These are phyloP conservation scores for Waltiozyma sp. DNA, from an alignment of 1,139 yeast genomes.

Conservation along the genomic window DNA sequence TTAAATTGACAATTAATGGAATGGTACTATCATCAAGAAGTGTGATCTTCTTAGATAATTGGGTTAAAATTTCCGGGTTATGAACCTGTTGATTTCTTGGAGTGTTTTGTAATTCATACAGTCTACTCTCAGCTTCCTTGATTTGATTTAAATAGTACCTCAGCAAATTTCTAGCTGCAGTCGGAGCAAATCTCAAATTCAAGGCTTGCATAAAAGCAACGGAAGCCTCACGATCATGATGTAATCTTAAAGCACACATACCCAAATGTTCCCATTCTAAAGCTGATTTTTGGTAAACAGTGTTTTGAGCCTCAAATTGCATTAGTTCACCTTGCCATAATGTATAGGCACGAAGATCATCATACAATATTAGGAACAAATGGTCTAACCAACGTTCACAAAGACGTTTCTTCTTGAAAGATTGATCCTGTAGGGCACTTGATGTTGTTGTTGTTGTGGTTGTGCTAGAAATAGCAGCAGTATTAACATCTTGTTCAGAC, in stretches of 20 bases:
- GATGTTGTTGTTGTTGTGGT: background rate
- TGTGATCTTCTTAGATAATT: conserved; percentile 31
- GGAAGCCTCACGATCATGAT: conserved; percentile 77
- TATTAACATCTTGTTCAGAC: conserved; percentile 26
- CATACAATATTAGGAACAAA: conserved; percentile 82
- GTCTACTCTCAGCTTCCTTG: conserved; percentile 2
- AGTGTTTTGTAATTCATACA: background rate
- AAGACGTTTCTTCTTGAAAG: conserved; percentile 47
- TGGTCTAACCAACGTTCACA: conserved; percentile 98
- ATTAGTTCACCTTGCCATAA: conserved; percentile 92
- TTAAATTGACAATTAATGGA: conserved; percentile 60
- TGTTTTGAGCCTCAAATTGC: conserved; percentile 74
- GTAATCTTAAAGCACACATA: conserved; percentile 70
- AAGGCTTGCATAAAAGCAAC: conserved; percentile 71
- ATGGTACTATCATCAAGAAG: conserved; percentile 51
- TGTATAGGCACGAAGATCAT: conserved; percentile 82
- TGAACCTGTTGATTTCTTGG: background rate
- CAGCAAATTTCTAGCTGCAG: conserved; percentile 66
- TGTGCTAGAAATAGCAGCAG: too few species aligned
- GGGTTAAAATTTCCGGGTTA: conserved; percentile 20
- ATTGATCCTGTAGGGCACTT: background rate
- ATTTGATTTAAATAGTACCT: conserved; percentile 40
- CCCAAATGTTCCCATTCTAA: conserved; percentile 95
- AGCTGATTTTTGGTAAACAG: conserved; percentile 67
- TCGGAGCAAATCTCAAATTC: conserved; percentile 68